Conservation (phyloP, 257 asterid genomes). For the Verbascum thapsus region DNA sequence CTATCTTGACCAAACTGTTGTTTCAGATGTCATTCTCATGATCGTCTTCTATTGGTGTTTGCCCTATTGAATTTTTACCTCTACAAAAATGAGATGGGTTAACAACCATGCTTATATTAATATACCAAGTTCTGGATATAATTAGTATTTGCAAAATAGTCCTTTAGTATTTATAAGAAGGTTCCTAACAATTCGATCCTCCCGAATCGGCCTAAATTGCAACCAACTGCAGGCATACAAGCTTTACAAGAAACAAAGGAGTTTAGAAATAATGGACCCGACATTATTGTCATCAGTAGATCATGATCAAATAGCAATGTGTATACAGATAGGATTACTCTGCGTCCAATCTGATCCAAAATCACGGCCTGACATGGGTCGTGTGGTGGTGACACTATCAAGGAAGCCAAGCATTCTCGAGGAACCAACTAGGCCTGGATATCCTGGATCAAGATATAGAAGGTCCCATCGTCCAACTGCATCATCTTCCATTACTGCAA, state of each 20-base stretch:
- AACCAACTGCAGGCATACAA: slow-evolving; percentile 75
- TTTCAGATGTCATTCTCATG: not conserved
- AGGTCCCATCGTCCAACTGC: slow-evolving; percentile 38
- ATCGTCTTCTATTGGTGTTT: not conserved
- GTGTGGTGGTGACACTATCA: slow-evolving; percentile 66
- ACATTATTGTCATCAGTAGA: slow-evolving; percentile 46
- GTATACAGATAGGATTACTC: slow-evolving; percentile 68
- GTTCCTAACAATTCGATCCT: too few relatives aligned
- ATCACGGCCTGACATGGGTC: slow-evolving; percentile 70
- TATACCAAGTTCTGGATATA: too few relatives aligned
- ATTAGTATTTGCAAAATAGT: too few relatives aligned
- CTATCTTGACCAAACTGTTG: not conserved
- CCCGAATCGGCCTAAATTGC: too few relatives aligned
- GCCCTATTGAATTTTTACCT: too few relatives aligned
- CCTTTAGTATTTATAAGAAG: too few relatives aligned
- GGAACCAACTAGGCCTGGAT: slow-evolving; percentile 76
- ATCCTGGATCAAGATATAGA: slow-evolving; percentile 56
- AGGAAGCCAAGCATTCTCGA: slow-evolving; percentile 56
- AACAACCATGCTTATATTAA: too few relatives aligned
- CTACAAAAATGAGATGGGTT: too few relatives aligned
- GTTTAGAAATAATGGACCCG: slow-evolving; percentile 61
- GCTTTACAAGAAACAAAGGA: slow-evolving; percentile 63
- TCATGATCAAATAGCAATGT: slow-evolving; percentile 50
- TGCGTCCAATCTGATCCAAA: slow-evolving; percentile 75
- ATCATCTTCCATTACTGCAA: slow-evolving; percentile 38